These are phyloP conservation scores for Baorangia bicolor DNA, from an alignment of 768 basidiomycete genomes.

Conservation along the genomic window DNA sequence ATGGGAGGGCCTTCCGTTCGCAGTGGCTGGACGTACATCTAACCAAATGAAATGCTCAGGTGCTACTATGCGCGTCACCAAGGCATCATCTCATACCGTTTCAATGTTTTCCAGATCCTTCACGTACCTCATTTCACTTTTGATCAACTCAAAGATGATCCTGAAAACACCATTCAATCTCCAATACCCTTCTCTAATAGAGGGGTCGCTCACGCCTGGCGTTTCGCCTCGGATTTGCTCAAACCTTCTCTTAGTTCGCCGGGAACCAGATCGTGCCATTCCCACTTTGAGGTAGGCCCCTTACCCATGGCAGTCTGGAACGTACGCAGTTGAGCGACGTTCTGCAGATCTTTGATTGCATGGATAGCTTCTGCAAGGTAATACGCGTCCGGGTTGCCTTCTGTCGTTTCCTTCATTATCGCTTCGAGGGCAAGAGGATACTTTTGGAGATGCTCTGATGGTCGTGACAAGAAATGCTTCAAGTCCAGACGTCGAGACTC, in stretches of 20 bases:
- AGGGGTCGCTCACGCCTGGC: constrained; percentile 67
- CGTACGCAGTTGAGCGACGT: constrained; percentile 77
- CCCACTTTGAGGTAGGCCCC: constrained; percentile 76
- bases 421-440: constrained; percentile 84
- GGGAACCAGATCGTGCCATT: constrained; percentile 88
- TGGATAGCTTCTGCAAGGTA: constrained; percentile 82
- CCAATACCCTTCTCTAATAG: neutral
- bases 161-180: constrained; percentile 37
- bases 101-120: constrained; percentile 88
- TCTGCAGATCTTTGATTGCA: constrained; percentile 80
- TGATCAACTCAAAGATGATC: constrained; percentile 92
- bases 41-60: constrained; percentile 7
- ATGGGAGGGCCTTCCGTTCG: constrained; percentile 73
- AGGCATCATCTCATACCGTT: constrained; percentile 44
- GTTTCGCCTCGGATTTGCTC: constrained; percentile 73
- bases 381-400: constrained; percentile 79
- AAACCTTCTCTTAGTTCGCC: constrained; percentile 60
- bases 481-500: constrained; percentile 60
- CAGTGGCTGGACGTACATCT: constrained; percentile 85
- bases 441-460: constrained; percentile 61
- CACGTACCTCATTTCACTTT: constrained; percentile 94
- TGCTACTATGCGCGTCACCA: neutral
- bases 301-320: constrained; percentile 90
- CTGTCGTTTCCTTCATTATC: constrained; percentile 77
- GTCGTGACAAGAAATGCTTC: constrained; percentile 60